phyloP scores from a whole-genome alignment of 306 rosid species.

The Pterocarpus macrocarpus region DNA sequence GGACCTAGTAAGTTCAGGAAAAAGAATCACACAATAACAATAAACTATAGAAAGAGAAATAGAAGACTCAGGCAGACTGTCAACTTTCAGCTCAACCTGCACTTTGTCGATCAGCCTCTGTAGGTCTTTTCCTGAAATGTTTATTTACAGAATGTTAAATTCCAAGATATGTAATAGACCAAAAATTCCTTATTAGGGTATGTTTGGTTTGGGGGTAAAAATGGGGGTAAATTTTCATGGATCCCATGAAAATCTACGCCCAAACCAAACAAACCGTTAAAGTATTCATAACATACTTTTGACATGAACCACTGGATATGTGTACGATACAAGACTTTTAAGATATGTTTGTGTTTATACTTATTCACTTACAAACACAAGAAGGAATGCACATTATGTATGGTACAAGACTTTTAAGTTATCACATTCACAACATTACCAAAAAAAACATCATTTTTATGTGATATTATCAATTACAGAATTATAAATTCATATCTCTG shows the following conservation, averaged over 20 bases:
- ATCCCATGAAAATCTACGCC: too few species aligned
- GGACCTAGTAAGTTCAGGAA: constrained; percentile 66
- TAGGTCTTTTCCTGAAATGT: constrained; percentile 79
- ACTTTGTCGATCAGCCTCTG: constrained; percentile 70
- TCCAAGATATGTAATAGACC: constrained; percentile 37
- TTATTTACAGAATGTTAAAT: constrained; percentile 49
- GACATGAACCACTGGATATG: constrained; percentile 30
- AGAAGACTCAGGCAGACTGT: constrained; percentile 39
- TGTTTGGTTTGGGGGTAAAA: too few species aligned
- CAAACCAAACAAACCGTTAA: background rate
- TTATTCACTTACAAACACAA: constrained; percentile 21
- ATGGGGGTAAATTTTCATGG: too few species aligned
- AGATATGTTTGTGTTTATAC: background rate
- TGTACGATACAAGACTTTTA: too few species aligned
- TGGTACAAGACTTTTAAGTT: background rate
- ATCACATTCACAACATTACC: background rate
- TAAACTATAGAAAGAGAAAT: constrained; percentile 42
- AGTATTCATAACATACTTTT: constrained; percentile 36
- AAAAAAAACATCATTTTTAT: background rate
- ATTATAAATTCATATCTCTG: background rate
- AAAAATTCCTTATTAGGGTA: background rate
- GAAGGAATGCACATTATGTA: constrained; percentile 6
- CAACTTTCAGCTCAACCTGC: constrained; percentile 65
- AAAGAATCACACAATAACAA: constrained; percentile 44
- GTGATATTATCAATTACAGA: background rate